Conservation (phyloP, 2,329 filamentous ascomycete genomes). For the Pseudogymnoascus sp. region DNA sequence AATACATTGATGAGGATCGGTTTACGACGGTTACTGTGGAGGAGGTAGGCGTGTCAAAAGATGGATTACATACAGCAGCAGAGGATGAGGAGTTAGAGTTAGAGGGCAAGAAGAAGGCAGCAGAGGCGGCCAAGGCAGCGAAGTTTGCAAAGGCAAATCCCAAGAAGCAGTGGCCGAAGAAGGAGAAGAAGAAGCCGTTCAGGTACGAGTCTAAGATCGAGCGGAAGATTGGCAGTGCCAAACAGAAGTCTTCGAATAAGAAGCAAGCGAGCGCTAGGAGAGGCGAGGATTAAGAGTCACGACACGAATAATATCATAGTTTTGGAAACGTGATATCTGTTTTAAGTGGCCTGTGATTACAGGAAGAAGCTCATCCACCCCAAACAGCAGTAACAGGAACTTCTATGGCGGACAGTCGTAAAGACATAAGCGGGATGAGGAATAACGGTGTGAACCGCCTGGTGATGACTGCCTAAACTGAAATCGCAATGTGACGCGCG, state of each 20-base stretch:
- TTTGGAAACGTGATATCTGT: conserved; percentile 8
- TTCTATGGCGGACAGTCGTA: conserved; percentile 4
- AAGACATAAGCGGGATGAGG: neutral
- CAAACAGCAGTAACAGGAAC: conserved; percentile 8
- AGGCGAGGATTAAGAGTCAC: conserved; percentile 19
- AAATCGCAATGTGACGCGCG: conserved; percentile 8
- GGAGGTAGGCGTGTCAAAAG: conserved; percentile 70
- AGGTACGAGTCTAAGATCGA: conserved; percentile 87
- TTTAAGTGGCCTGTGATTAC: conserved; percentile 9
- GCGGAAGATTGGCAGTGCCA: conserved; percentile 65
- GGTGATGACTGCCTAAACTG: conserved; percentile 5
- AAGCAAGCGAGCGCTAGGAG: conserved; percentile 28
- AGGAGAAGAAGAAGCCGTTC: conserved; percentile 87
- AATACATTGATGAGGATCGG: conserved; percentile 94
- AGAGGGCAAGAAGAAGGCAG: conserved; percentile 28
- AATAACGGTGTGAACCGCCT: conserved; percentile 7
- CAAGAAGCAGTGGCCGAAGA: conserved; percentile 47
- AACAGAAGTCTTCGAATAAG: conserved; percentile 60
- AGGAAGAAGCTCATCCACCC: conserved; percentile 7
- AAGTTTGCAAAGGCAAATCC: conserved; percentile 26
- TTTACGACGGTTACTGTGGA: conserved; percentile 95
- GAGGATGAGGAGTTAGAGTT: conserved; percentile 29
- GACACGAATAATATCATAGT: conserved; percentile 4
- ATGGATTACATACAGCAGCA: conserved; percentile 58
- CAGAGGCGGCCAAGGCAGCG: conserved; percentile 31